These are phyloP conservation scores for Starmerella sp. DNA, from an alignment of 805 yeast species.

Conservation along the genomic window DNA sequence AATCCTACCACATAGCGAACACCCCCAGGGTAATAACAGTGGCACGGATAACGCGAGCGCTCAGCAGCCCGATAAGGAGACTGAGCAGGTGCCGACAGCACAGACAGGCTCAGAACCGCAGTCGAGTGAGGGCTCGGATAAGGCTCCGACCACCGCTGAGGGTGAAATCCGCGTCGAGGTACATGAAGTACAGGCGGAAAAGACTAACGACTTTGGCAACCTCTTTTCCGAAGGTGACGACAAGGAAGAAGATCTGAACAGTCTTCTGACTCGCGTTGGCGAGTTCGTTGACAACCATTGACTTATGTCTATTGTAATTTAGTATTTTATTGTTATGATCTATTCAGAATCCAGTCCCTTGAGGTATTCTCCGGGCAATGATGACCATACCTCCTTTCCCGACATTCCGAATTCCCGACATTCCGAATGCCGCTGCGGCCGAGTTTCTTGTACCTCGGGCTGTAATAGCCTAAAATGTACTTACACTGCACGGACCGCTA, in stretches of 20 bases:
- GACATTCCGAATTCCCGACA: no score
- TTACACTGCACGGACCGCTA: conserved; percentile 1
- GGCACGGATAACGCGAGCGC: not conserved
- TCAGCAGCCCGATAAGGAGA: not conserved
- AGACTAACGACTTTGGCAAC: not conserved
- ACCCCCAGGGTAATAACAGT: not conserved
- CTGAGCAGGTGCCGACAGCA: not conserved
- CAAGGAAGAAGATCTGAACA: conserved; percentile 15
- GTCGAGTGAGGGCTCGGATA: not conserved
- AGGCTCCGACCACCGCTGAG: not conserved
- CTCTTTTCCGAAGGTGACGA: not conserved
- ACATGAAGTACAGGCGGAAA: not conserved
- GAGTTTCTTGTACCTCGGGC: no score
- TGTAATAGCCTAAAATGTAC: not conserved
- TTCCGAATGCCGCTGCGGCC: no score
- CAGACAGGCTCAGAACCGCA: not conserved
- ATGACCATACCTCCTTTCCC: no score
- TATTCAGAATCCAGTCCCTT: not conserved
- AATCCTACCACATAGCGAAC: not conserved
- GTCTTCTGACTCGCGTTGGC: conserved; percentile 17
- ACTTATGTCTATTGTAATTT: conserved; percentile 1
- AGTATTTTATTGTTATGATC: conserved; percentile 1
- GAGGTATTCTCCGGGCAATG: no score
- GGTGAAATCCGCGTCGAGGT: not conserved
- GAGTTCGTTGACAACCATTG: conserved; percentile 17